Percentiles rank a stretch among this genome's conserved stretches.
Evolutionary conservation across 805 yeast genomes (phyloP).

Genomic region (Kuraishia floccosa): DNA sequence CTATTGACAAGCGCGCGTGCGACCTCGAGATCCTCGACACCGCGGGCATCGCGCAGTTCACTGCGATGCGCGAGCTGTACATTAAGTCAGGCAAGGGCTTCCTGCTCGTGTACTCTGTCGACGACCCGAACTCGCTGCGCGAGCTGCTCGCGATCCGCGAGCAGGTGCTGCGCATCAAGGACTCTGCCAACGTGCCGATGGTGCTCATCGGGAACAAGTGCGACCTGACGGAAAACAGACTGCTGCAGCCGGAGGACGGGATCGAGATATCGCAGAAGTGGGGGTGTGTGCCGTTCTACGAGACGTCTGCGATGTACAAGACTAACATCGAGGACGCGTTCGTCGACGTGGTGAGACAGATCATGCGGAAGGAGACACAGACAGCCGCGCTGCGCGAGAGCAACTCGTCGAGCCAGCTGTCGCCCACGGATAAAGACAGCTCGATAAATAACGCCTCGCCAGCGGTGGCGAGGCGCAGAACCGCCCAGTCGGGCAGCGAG

Average conservation of each 20-base stretch:
- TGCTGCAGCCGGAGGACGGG: slow-evolving; percentile 73
- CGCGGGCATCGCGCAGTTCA: slow-evolving; percentile 75
- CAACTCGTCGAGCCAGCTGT: too few relatives aligned
- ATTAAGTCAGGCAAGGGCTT: slow-evolving; percentile 80
- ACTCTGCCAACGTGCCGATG: slow-evolving; percentile 69
- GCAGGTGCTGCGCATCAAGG: slow-evolving; percentile 79
- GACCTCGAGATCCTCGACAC: slow-evolving; percentile 69
- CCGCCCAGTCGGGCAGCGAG: too few relatives aligned
- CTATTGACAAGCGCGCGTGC: slow-evolving; percentile 79
- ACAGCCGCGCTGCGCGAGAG: too few relatives aligned
- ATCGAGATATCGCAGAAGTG: slow-evolving; percentile 72
- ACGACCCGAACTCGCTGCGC: slow-evolving; percentile 54
- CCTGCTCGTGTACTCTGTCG: slow-evolving; percentile 44
- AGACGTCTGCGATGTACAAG: slow-evolving; percentile 85
- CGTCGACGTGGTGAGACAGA: slow-evolving; percentile 79
- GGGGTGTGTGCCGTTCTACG: slow-evolving; percentile 88
- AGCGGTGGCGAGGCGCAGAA: too few relatives aligned
- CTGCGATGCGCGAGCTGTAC: slow-evolving; percentile 88
- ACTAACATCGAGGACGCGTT: slow-evolving; percentile 89
- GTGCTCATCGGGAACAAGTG: slow-evolving; percentile 88
- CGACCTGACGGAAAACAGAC: slow-evolving; percentile 67
- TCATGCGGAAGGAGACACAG: slow-evolving; percentile 60
- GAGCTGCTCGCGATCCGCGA: slow-evolving; percentile 73
- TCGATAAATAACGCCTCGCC: too few relatives aligned
- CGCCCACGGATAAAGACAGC: too few relatives aligned